Evolutionary conservation across 2,329 filamentous ascomycete species (phyloP).

Genomic region (Orbilia ellipsospora): DNA sequence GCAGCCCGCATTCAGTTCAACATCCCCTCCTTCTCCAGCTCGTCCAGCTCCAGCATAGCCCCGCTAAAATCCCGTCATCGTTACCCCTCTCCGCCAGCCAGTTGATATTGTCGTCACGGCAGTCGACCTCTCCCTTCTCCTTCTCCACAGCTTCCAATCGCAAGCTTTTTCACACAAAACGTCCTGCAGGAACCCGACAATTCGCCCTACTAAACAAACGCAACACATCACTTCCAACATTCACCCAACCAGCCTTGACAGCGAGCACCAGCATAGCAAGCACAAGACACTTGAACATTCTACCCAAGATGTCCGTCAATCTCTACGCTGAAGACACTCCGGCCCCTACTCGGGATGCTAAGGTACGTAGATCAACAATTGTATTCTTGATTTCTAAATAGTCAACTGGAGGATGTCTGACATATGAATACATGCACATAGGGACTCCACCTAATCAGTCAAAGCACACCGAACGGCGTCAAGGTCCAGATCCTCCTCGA

Average conservation of each 20-base stretch:
- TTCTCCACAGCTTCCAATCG: neutral
- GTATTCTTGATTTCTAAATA: neutral
- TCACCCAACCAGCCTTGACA: neutral
- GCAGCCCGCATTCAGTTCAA: too few relatives aligned
- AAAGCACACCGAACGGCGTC: conserved; percentile 67
- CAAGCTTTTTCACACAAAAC: neutral
- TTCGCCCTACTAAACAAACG: neutral
- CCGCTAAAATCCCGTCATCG: too few relatives aligned
- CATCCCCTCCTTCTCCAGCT: too few relatives aligned
- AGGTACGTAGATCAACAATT: conserved; percentile 56
- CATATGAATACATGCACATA: conserved; percentile 22
- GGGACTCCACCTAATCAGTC: conserved; percentile 68
- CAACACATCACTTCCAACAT: conserved; percentile 12
- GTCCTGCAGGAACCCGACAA: neutral
- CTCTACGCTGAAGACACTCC: conserved; percentile 65
- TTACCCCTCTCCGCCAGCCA: neutral
- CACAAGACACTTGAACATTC: neutral
- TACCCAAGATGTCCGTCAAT: conserved; percentile 61
- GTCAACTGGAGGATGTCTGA: neutral
- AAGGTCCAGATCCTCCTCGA: conserved; percentile 69
- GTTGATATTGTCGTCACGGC: neutral
- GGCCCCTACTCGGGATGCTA: conserved; percentile 65
- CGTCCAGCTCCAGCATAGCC: too few relatives aligned
- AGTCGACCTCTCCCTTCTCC: neutral
- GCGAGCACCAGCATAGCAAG: too few relatives aligned